Evolutionary conservation across 768 basidiomycete genomes (phyloP), one percentile per base, ranked within the genome.

Genomic region (Saitozyma sp.): DNA sequence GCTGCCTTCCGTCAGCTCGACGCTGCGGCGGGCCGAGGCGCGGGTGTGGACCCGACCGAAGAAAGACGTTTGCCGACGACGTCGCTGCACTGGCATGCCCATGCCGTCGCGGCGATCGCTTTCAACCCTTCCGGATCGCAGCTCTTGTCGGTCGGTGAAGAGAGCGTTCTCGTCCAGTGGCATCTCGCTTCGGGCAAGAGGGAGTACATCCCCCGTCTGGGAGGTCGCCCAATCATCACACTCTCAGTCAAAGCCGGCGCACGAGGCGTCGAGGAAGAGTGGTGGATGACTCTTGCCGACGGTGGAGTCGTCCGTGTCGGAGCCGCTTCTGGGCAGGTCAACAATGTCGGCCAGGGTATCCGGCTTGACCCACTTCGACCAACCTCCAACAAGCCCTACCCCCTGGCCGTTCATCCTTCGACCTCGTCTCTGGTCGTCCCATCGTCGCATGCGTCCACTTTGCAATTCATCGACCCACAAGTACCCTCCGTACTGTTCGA

Each of bases 161-260:
- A 98, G 78, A 85, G 89, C 40, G 95, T 97, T 9, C 80, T 99
- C n/a, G 94, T 98, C 45, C 88, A 95, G 62, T 99, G 96, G 96
- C 92, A 96, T 75, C 78, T 99, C 48, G 88, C 91, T 66, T 86
- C 88, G 0, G 90, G 90, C 6, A 90, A 87, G 78, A 88, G 87
- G 75, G 93, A 96, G 77, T 98, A 91, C 74, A 85, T 98, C 1
- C 93, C 96, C 40, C 86, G 96, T 55, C 83, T 98, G 10, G 94
- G 95, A 16, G 88, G 92, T 3, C 87, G 92, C 6, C 90, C 97
- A 58, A 84, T 83, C 70, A 86, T 85, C 42, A 83, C 94, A 41
- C 65, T 77, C 7, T 76, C 70, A 11, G 68, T 74, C n/a, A 72
- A 65, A 58, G 57, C 83, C 8, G 85, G 82, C 56, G 75, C 79